phyloP scores from a whole-genome alignment of 1,284 basidiomycete species.

The Cryptococcus sp. region DNA sequence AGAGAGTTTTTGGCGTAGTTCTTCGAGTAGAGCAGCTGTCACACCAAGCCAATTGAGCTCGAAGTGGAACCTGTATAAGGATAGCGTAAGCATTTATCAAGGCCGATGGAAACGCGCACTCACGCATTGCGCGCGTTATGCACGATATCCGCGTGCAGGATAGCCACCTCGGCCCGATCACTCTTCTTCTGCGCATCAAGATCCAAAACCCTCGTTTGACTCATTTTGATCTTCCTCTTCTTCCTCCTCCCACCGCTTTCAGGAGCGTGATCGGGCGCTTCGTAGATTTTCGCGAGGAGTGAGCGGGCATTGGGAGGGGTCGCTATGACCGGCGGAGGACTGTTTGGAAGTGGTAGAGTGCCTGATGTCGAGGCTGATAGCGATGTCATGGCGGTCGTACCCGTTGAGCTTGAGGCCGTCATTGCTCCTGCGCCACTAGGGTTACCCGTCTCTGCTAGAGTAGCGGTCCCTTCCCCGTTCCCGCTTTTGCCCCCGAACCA shows the following conservation, averaged over 20 bases:
- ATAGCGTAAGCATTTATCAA: background rate
- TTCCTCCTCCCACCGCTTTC: conserved; percentile 45
- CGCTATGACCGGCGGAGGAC: background rate
- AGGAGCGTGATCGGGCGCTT: conserved; percentile 3
- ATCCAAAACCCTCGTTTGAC: conserved; percentile 83
- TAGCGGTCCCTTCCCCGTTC: background rate
- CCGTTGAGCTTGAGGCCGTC: conserved; percentile 1
- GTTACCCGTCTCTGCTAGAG: background rate
- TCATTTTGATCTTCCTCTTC: conserved; percentile 71
- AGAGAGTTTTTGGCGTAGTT: conserved; percentile 80
- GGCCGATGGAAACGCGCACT: conserved; percentile 17
- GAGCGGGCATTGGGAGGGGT: conserved; percentile 14
- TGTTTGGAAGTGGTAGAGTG: background rate
- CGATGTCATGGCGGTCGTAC: conserved; percentile 3
- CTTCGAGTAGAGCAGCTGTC: conserved; percentile 93
- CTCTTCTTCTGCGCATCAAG: conserved; percentile 78
- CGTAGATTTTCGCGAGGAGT: conserved; percentile 19
- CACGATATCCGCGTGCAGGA: conserved; percentile 87
- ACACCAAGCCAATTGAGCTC: conserved; percentile 98
- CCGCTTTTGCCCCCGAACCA: conserved; percentile 2
- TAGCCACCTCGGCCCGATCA: conserved; percentile 80
- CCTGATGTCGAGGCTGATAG: conserved; percentile 5
- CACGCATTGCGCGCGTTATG: conserved; percentile 82
- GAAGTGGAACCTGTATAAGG: conserved; percentile 69
- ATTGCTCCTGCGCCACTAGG: background rate